Evolutionary conservation across 768 basidiomycete species (phyloP), one percentile per base, ranked within the genome.

Genomic region (Tricholoma sp.): DNA sequence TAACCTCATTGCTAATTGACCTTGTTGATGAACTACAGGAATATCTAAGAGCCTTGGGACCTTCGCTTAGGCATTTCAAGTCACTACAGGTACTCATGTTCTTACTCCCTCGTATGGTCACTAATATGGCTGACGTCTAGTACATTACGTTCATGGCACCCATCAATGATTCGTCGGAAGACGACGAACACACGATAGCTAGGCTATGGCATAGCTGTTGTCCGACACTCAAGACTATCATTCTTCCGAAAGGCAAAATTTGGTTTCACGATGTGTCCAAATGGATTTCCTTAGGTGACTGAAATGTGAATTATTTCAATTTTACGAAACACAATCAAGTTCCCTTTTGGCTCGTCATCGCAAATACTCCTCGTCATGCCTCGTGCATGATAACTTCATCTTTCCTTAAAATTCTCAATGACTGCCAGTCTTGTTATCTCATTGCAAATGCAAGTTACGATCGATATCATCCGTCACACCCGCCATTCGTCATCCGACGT

Each of bases 61-160:
- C 70, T 0, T 64, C 71, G 27, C 68, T 86, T 3, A 58, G 69
- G 19, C 67, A 67, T 3, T 85, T 86, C 58, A 77, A 67, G 46
- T 66, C 71, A 14, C 63, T 79, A 7, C 67, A 72, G 62, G 74
- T 74, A 22, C 24, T 58, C 10, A 22, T 11, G 12, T 50, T 34
- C 39, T 45, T 45, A 32, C 4, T 22, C 9, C 24, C 29, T 3
- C 11, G 45, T 34, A 47, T 16, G 16, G 10, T 11, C 34, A 35
- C 10, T 34, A 6, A 18, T 39, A 32, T 49, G 49, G 14, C 57
- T 54, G 43, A 57, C 49, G 59, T 68, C 46, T 64, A 81, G 60
- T 85, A 83, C 57, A 75, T 86, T 19, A 85, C 84, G 7, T 83
- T 84, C 63, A 83, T 86, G 76, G 80, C 81, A 2, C 75, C 78